Evolutionary conservation across 345 rosid species (phyloP), one percentile per base, ranked within the genome.

Genomic region (Trapa incisa): DNA sequence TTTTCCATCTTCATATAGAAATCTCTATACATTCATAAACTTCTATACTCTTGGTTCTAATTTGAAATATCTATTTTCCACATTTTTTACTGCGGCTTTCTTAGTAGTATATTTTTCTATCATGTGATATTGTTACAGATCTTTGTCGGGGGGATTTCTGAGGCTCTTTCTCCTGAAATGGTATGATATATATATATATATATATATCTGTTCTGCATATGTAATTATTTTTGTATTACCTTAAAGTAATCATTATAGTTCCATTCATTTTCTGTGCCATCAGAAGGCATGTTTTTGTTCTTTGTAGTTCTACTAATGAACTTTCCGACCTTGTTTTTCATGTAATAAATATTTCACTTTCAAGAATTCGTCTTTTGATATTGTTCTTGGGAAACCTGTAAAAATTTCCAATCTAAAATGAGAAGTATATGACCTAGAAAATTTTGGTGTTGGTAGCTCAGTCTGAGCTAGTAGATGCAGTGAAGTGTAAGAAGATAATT

Each of bases 101-200:
- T 22, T 22, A 22, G 29, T 16, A 63, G 29, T 22, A 37, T 43
- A 8, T 29, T 9, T 39, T 29, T 39, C 50, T 45, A 9, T 29
- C 38, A 7, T 65, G 67, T 29, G 58, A 71, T 65, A 36, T 67
- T 75, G 76, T 43, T 84, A 81, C 96, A 94, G 99, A 85, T 94
- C 71, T 90, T 94, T 73, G 39, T 94, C 60, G 97, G 97, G 54
- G 96, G 96, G 74, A 81, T 94, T 75, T 82, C 99, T 41, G 81
- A 77, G 70, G 75, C 73, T 69, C 77, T 91, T 68, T 78, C 99
- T 53, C 76, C 97, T 70, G 75, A 87, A 77, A 87, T 91, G 99
- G 99, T 94, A 22, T 69, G 66, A 67, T 58, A 39, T 65, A 33
- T 22, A 22, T 22, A 22, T 22, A 22, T 22, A 22, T 10, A 64